Conservation (phyloP, 1,139 yeast genomes). For the Saccharomyces hybrid region DNA sequence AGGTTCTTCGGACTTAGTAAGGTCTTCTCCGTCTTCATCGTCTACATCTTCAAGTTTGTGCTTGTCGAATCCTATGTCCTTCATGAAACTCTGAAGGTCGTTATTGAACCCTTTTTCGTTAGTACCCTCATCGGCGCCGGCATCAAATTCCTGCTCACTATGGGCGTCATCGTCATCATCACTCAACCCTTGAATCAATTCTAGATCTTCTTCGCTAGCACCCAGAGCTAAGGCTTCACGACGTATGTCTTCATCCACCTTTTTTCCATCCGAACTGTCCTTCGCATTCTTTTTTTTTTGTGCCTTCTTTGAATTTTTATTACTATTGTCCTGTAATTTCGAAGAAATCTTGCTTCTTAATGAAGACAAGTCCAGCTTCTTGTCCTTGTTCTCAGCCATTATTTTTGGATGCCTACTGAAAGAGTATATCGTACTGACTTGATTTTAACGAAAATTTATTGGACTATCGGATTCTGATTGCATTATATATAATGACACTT, state of each 20-base stretch:
- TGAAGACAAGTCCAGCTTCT: slow-evolving; percentile 38
- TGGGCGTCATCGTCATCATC: slow-evolving; percentile 43
- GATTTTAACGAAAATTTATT: neutral
- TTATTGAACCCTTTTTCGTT: slow-evolving; percentile 44
- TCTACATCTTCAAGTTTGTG: slow-evolving; percentile 21
- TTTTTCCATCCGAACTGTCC: slow-evolving; percentile 7
- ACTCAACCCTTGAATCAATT: slow-evolving; percentile 45
- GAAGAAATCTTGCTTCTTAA: slow-evolving; percentile 51
- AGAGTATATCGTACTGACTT: neutral
- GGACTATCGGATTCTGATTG: neutral
- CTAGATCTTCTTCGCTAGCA: slow-evolving; percentile 63
- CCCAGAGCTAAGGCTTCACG: slow-evolving; percentile 69
- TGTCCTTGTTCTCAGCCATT: slow-evolving; percentile 10
- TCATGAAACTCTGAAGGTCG: slow-evolving; percentile 62
- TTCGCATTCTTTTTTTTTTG: slow-evolving; percentile 12
- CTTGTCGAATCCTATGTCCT: slow-evolving; percentile 53
- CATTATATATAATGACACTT: neutral
- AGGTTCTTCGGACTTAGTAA: slow-evolving; percentile 11
- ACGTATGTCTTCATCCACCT: slow-evolving; percentile 41
- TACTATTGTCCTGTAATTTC: slow-evolving; percentile 27
- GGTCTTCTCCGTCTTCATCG: slow-evolving; percentile 25
- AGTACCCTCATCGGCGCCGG: slow-evolving; percentile 34
- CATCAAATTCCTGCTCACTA: slow-evolving; percentile 56
- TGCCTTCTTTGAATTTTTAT: slow-evolving; percentile 20
- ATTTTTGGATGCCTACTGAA: neutral